Conservation (phyloP, 2,329 filamentous ascomycete genomes). For the Fusarium sp. region DNA sequence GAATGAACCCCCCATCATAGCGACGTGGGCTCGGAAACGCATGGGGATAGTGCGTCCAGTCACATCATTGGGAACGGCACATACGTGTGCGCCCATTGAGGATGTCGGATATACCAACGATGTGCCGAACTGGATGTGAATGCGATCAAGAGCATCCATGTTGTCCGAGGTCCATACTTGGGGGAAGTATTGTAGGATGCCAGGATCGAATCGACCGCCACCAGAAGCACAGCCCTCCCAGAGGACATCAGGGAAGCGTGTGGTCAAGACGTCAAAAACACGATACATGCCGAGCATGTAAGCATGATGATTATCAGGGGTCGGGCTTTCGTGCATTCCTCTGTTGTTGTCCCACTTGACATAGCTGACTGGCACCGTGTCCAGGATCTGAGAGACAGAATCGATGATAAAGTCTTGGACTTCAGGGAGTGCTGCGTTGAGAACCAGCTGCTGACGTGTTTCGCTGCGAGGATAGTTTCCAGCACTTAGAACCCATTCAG, state of each 20-base stretch:
- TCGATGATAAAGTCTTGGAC: slow-evolving; percentile 71
- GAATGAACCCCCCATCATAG: slow-evolving; percentile 74
- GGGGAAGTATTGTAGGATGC: slow-evolving; percentile 70
- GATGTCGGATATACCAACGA: slow-evolving; percentile 69
- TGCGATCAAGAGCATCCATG: slow-evolving; percentile 68
- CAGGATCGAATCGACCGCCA: slow-evolving; percentile 70
- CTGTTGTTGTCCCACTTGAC: slow-evolving; percentile 77
- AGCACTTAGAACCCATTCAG: slow-evolving; percentile 70
- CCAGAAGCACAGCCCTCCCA: slow-evolving; percentile 74
- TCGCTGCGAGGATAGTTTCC: slow-evolving; percentile 65
- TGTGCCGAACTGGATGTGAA: slow-evolving; percentile 71
- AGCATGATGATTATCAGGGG: slow-evolving; percentile 61
- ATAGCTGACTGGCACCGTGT: slow-evolving; percentile 63
- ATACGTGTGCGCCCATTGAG: slow-evolving; percentile 72
- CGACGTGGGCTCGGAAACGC: slow-evolving; percentile 69
- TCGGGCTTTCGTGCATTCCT: slow-evolving; percentile 67
- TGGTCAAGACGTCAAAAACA: slow-evolving; percentile 68
- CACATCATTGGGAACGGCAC: slow-evolving; percentile 66
- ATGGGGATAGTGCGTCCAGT: slow-evolving; percentile 65
- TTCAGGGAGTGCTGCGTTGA: slow-evolving; percentile 67
- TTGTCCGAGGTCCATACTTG: slow-evolving; percentile 73
- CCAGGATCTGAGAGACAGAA: slow-evolving; percentile 62
- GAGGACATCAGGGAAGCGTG: slow-evolving; percentile 67
- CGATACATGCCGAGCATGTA: slow-evolving; percentile 72
- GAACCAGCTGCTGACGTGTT: slow-evolving; percentile 66